Evolutionary conservation across 2,329 filamentous ascomycete species (phyloP).

Genomic region (Hypoxylon sp.): DNA sequence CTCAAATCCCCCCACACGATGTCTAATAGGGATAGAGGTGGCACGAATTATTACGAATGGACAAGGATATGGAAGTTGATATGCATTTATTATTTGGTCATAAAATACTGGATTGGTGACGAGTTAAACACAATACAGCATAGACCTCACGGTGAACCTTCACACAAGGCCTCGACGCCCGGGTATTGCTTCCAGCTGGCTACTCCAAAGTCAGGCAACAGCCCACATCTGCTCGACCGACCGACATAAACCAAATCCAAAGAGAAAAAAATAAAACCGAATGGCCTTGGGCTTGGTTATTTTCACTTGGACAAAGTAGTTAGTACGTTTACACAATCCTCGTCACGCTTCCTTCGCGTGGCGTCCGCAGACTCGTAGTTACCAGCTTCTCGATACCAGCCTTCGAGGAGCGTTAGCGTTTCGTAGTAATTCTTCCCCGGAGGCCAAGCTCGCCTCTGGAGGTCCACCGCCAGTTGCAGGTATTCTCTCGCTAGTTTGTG

Average conservation of each 20-base stretch:
- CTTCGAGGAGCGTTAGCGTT: constrained; percentile 47
- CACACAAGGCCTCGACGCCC: constrained; percentile 12
- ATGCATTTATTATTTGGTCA: constrained; percentile 20
- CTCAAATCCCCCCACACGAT: not conserved
- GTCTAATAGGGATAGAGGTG: not conserved
- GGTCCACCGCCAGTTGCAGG: constrained; percentile 44
- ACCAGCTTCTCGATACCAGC: constrained; percentile 49
- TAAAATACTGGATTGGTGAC: not conserved
- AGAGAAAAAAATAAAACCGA: constrained; percentile 30
- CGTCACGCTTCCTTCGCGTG: constrained; percentile 43
- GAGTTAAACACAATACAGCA: constrained; percentile 13
- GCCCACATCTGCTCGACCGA: not conserved
- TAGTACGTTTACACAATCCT: constrained; percentile 45
- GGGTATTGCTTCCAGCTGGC: constrained; percentile 4
- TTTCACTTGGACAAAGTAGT: constrained; percentile 30
- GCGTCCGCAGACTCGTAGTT: constrained; percentile 44
- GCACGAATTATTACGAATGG: not conserved
- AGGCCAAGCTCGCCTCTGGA: constrained; percentile 48
- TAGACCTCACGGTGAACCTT: not conserved
- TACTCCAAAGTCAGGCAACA: constrained; percentile 11
- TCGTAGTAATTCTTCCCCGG: constrained; percentile 51
- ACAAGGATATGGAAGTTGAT: not conserved
- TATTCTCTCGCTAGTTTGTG: constrained; percentile 48
- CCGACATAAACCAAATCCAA: constrained; percentile 8
- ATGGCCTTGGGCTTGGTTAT: constrained; percentile 14